Evolutionary conservation across 305 asterid species (phyloP), one percentile per base, ranked within the genome.

Genomic region (Solanum hybrid): DNA sequence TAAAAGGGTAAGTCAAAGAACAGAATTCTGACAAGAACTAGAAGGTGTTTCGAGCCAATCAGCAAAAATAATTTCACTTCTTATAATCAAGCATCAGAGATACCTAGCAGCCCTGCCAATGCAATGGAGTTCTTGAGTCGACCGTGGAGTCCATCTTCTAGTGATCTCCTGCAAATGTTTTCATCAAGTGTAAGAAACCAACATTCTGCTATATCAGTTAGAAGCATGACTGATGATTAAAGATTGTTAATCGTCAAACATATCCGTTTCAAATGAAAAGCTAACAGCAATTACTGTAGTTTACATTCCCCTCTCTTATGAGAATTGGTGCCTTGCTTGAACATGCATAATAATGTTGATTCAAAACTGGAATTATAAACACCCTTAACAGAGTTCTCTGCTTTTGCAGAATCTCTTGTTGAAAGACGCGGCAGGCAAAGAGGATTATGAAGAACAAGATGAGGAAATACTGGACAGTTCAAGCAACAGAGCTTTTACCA

Each of bases 401-500:
- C 77, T 65, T 29, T 20, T 73, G 37, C 92, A 95, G 96, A 92
- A 91, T 72, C 89, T 89, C 84, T 89, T 93, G 27, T 73, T 17
- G 89, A 89, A 90, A 89, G 89, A 24, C 65, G 79, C 41, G 24
- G 57, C 24, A 36, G 89, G 45, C 89, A 57, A 27, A 78, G 88
- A 81, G 8, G 89, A 90, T 37, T 72, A 76, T 32, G 84, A 89
- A 32, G 94, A 91, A 78, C 91, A 79, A 89, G 86, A 41, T 3
- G 90, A 79, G 26, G 93, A 87, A 26, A 86, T 31, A 32, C 87
- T 68, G 87, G 87, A 36, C 27, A 75, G 72, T 36, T 84, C 61
- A 80, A 87, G 89, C 68, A 88, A 90, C 32, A 80, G 13, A 75
- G n/a, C 79, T n/a, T 37, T 91, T 10, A 77, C 92, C 79, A 88